Base-by-base conservation (phyloP, 2,329 filamentous ascomycete genomes). In the Calcarisporium arbuscula region DNA sequence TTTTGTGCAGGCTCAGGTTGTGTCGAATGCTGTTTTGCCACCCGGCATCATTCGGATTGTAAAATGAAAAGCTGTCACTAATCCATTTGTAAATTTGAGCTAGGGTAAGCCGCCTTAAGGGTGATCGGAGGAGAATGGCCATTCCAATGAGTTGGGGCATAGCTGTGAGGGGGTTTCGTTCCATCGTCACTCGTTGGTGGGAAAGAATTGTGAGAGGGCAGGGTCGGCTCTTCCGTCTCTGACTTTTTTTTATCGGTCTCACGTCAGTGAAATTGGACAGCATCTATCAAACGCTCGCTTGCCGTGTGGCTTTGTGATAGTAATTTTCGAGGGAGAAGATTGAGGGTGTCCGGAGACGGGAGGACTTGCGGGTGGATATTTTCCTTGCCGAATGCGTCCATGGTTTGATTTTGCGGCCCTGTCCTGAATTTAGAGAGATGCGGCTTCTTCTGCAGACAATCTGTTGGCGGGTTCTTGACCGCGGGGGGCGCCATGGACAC, bases 11-110 rank as follows among this genome's bases (percentile, higher is more conserved):
- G 54, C 89, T 95, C 21, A 98, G 77, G 50, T 98, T 98, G 62
- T 98, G 92, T 21, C 92, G 84, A 57, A 98, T 98, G 65, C 92
- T 96, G 61, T 98, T 98, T 62, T 96, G 90, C 92, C 92, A 98
- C 43, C 92, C 90, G 9, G 85, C 80, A 50, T 95, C 88, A 36
- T 81, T 76, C 28, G 79, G 75, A 47, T 77, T 81, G 66, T 96
- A 98, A 62, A 90, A 95, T 5, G 77, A 80, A 57, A 85, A 96
- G 14, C 82, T 89, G 56, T 94, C 86, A n/a, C 87, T 94, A 50
- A 98, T 96, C 90, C 92, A 98, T 56, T 94, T 95, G 72, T 96
- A 98, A 48, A 98, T 98, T 59, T 95, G 88, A 18, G 88, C 80
- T 14, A 98, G 72, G 1, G 92, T 96, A 42, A 96, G 70, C 34